phyloP scores from a whole-genome alignment of 352 stramenopile species.

The Pythium myriotylum region DNA sequence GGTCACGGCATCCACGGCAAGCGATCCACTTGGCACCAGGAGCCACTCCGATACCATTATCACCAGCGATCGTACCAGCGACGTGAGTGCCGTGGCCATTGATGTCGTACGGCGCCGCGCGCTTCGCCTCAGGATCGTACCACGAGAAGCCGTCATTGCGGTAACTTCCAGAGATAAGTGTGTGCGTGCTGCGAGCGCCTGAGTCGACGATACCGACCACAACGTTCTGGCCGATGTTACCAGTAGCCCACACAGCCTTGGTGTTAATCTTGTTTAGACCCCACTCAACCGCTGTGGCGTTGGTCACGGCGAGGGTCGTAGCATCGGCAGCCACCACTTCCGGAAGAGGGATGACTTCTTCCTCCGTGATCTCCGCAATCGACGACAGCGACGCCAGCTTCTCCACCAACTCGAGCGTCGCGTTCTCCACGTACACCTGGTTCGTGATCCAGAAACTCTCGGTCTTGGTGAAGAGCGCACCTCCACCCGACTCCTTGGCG shows the following conservation, averaged over 20 bases:
- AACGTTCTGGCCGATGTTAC: slow-evolving; percentile 22
- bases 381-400: slow-evolving; percentile 18
- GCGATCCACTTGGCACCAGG: slow-evolving; percentile 30
- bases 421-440: slow-evolving; percentile 22
- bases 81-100: slow-evolving; percentile 16
- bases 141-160: slow-evolving; percentile 15
- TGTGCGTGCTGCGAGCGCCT: slow-evolving; percentile 24
- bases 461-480: slow-evolving; percentile 7
- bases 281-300: slow-evolving; percentile 20
- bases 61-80: slow-evolving; percentile 8
- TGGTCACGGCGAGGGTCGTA: slow-evolving; percentile 1
- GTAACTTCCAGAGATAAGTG: slow-evolving; percentile 24
- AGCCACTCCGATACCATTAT: slow-evolving; percentile 12
- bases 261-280: slow-evolving; percentile 28
- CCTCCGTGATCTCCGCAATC: slow-evolving; percentile 25
- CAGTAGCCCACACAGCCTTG: slow-evolving; percentile 20
- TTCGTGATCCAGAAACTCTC: slow-evolving; percentile 31
- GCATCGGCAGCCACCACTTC: not conserved
- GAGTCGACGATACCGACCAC: slow-evolving; percentile 34
- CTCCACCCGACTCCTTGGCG: slow-evolving; percentile 6
- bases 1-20: slow-evolving; percentile 19
- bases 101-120: slow-evolving; percentile 14
- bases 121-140: slow-evolving; percentile 28
- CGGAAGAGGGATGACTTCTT: slow-evolving; percentile 12
- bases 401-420: slow-evolving; percentile 20